Conservation (phyloP, 306 rosid species). For the Pachyrhizus erosus region DNA sequence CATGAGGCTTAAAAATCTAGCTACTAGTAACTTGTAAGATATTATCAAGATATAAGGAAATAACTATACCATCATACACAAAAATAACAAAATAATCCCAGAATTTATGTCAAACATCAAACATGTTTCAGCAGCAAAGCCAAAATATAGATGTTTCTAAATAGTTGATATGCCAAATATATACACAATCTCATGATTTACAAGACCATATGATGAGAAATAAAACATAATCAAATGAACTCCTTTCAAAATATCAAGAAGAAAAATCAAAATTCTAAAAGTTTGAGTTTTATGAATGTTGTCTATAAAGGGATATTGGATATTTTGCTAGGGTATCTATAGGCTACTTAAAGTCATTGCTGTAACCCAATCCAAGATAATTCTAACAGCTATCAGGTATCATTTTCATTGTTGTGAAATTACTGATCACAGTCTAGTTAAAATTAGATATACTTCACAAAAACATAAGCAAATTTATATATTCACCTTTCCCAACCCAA, state of each 20-base stretch:
- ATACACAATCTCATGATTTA: not conserved
- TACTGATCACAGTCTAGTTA: constrained; percentile 3
- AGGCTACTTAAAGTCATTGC: constrained; percentile 37
- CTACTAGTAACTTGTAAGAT: constrained; percentile 1
- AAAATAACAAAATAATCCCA: constrained; percentile 20
- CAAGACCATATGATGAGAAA: constrained; percentile 12
- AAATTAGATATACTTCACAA: not conserved
- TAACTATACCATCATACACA: constrained; percentile 11
- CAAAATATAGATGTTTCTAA: constrained; percentile 33
- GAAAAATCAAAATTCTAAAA: constrained; percentile 13
- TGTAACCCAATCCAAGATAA: constrained; percentile 37
- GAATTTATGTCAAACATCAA: constrained; percentile 28
- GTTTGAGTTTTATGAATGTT: not conserved
- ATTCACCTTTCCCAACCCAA: constrained; percentile 96
- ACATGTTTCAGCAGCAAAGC: not conserved
- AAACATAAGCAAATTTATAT: constrained; percentile 8
- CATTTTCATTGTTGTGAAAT: constrained; percentile 20
- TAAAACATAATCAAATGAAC: not conserved
- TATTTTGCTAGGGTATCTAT: constrained; percentile 1
- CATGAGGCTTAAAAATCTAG: constrained; percentile 22
- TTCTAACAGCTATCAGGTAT: not conserved
- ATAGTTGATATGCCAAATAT: constrained; percentile 28
- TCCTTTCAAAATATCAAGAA: constrained; percentile 12
- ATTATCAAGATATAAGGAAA: constrained; percentile 36
- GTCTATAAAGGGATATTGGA: constrained; percentile 3